Evolutionary conservation across 202 grass and related monocot genomes (phyloP), one percentile per base, ranked within the genome.

Genomic region (Elaeis oleifera): DNA sequence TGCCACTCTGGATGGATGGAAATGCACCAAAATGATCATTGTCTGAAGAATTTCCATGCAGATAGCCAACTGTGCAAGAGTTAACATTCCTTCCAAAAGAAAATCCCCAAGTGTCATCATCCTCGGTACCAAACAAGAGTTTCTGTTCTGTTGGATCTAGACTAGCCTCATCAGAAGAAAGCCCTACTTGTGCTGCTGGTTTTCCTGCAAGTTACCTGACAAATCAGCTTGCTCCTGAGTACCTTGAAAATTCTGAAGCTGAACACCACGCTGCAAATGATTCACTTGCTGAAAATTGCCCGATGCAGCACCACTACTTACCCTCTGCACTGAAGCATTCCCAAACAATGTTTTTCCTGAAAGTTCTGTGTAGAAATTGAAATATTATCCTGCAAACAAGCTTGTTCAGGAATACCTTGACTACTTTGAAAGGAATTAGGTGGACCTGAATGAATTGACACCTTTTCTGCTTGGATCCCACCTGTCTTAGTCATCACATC

Each of bases 71-170:
- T 5, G 59, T 65, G 51, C 23, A 68, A 24, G 52, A 83, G 54
- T 29, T 73, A 31, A 62, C 63, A n/a, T 70, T 75, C 60, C 83
- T 77, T 71, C 80, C 73, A 67, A 86, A 75, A 60, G 90, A 85
- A 81, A 79, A 85, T 68, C 89, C 82, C 88, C 89, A 92, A 64
- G 87, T 86, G 39, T 85, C 75, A 78, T 87, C 80, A 65, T 87
- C 80, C 48, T 80, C 77, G 26, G 58, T 81, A 39, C 95, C 95
- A 50, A 94, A 99, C 26, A 99, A 82, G 63, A 99, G 72, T 63
- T 94, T 99, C 74, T 99, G 85, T 71, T 99, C 95, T 0, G 86
- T 86, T 74, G 95, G 89, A 64, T 99, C 95, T 79, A 99, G 83
- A 73, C 88, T 87, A 80, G 95, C 80, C 56, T 74, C 76, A 72